A percentile compares a stretch with the other conserved stretches of the same genome.
These are phyloP conservation scores for Eruca vesicaria DNA, from an alignment of 441 rosid species.

Conservation along the genomic window DNA sequence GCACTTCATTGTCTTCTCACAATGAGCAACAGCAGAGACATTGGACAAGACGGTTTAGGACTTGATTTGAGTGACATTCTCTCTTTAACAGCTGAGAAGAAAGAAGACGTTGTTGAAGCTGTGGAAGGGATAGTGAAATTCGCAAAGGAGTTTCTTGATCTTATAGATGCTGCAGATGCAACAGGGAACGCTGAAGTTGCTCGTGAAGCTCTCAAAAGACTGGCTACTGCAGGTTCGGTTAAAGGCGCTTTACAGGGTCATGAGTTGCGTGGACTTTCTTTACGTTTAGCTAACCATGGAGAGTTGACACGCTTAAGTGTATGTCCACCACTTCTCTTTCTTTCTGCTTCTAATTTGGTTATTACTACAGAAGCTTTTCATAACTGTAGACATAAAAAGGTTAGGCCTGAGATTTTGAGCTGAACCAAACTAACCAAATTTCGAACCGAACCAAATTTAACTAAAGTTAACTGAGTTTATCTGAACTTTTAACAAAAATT, in stretches of 20 bases:
- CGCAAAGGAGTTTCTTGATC: slow-evolving; percentile 91
- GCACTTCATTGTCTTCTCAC: slow-evolving; percentile 98
- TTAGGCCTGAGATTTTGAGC: too few species aligned
- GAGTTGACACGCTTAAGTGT: slow-evolving; percentile 89
- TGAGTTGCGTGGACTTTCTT: slow-evolving; percentile 90
- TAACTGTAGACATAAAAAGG: too few species aligned
- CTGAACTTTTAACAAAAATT: too few species aligned
- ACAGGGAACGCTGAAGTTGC: slow-evolving; percentile 90
- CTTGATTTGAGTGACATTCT: slow-evolving; percentile 88
- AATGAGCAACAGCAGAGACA: slow-evolving; percentile 94
- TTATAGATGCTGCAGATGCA: slow-evolving; percentile 99
- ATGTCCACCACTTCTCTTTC: slow-evolving; percentile 40
- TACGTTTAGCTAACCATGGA: slow-evolving; percentile 98
- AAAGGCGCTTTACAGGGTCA: slow-evolving; percentile 94
- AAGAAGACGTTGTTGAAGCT: slow-evolving; percentile 92
- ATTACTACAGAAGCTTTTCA: background rate
- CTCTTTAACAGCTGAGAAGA: slow-evolving; percentile 69
- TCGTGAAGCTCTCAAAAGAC: slow-evolving; percentile 94
- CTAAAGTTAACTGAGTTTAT: too few species aligned
- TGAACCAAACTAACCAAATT: too few species aligned
- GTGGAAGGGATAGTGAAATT: slow-evolving; percentile 92
- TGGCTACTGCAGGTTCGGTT: slow-evolving; percentile 93
- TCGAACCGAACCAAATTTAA: too few species aligned
- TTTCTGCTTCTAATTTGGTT: background rate
- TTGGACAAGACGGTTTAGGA: slow-evolving; percentile 80